phyloP scores from a whole-genome alignment of 495 filamentous ascomycete genomes.

The Choiromyces venosus region DNA sequence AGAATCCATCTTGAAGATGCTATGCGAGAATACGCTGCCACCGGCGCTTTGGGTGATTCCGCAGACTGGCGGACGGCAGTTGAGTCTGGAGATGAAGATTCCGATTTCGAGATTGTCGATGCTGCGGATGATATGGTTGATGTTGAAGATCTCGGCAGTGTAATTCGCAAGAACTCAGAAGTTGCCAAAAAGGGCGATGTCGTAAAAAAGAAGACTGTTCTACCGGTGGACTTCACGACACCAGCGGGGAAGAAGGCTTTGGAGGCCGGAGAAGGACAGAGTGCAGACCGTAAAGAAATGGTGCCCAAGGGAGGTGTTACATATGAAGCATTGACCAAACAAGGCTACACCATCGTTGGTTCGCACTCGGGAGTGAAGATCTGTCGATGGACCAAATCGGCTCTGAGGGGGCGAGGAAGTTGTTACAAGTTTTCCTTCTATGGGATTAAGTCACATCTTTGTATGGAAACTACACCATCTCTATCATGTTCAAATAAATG shows the following conservation, averaged over 20 bases:
- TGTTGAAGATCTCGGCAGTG: slow-evolving; percentile 74
- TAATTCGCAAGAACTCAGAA: slow-evolving; percentile 50
- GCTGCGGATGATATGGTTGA: slow-evolving; percentile 58
- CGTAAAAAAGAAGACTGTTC: slow-evolving; percentile 45
- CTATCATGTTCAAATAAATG: slow-evolving; percentile 97
- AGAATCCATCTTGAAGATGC: slow-evolving; percentile 64
- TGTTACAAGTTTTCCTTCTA: slow-evolving; percentile 98
- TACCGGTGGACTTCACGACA: slow-evolving; percentile 82
- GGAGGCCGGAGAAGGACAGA: slow-evolving; percentile 41
- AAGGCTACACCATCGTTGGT: slow-evolving; percentile 91
- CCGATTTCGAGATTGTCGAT: slow-evolving; percentile 49
- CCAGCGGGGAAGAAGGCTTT: slow-evolving; percentile 51
- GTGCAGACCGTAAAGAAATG: slow-evolving; percentile 70
- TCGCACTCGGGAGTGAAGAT: slow-evolving; percentile 96
- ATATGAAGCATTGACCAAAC: slow-evolving; percentile 80
- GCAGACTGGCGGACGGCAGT: slow-evolving; percentile 55
- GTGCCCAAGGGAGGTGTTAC: slow-evolving; percentile 85
- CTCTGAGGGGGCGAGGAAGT: slow-evolving; percentile 86
- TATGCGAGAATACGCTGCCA: slow-evolving; percentile 55
- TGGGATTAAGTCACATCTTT: slow-evolving; percentile 88
- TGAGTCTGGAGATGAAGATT: slow-evolving; percentile 57
- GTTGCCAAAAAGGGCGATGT: slow-evolving; percentile 43
- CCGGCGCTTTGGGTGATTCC: slow-evolving; percentile 43
- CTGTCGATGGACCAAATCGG: slow-evolving; percentile 96
- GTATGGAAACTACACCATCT: slow-evolving; percentile 95